Percentiles rank a stretch among this genome's conserved stretches.
Conservation (phyloP, 1,139 yeast genomes). For the Geotrichum candidum region DNA sequence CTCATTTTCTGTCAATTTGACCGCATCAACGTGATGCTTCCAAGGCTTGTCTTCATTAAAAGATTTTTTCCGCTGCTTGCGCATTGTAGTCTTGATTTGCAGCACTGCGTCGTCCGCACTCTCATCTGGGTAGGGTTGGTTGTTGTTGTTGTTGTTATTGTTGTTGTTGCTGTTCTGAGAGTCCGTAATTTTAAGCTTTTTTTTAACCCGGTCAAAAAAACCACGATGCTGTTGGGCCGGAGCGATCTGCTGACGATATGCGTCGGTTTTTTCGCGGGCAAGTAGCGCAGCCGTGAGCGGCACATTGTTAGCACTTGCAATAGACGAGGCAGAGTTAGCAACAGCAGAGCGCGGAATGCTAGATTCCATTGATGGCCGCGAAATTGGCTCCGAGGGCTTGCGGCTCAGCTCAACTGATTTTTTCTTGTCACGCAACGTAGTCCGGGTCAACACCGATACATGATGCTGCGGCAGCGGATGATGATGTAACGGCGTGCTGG, state of each 20-base stretch:
- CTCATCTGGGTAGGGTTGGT: background rate
- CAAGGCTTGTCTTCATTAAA: constrained; percentile 93
- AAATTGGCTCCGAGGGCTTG: background rate
- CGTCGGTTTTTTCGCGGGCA: constrained; percentile 8
- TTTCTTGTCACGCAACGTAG: background rate
- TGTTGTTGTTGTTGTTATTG: background rate
- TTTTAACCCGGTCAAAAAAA: constrained; percentile 10
- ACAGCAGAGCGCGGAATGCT: background rate
- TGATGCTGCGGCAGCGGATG: background rate
- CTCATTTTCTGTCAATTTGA: constrained; percentile 61
- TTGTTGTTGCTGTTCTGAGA: background rate
- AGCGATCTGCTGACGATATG: background rate
- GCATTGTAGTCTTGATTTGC: constrained; percentile 55
- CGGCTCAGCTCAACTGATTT: background rate
- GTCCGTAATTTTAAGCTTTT: constrained; percentile 8
- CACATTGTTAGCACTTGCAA: background rate
- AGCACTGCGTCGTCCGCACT: background rate
- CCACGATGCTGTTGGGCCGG: constrained; percentile 9
- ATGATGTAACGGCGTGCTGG: background rate
- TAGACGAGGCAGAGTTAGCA: background rate
- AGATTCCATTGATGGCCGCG: background rate
- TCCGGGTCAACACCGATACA: background rate
- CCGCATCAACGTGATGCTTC: constrained; percentile 73
- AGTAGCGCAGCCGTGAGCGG: constrained; percentile 13
- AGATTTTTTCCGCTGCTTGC: constrained; percentile 47